Evolutionary conservation across 192 early-diverging fungal genomes (phyloP).

Genomic region (Backusella macrospora): DNA sequence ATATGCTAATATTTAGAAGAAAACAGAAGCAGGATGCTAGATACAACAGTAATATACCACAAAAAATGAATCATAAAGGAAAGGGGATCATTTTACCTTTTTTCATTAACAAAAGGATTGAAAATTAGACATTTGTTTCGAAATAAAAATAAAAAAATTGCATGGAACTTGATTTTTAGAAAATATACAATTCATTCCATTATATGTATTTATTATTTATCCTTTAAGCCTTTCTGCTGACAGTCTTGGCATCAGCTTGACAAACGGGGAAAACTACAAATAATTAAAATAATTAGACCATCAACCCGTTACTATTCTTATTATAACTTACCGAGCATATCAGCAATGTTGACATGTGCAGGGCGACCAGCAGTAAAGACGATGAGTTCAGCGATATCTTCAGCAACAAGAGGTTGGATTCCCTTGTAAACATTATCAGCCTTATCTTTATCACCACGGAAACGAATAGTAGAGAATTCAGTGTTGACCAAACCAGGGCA

Average conservation of each 20-base stretch:
- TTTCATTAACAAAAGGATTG: too few species aligned
- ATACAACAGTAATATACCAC: too few species aligned
- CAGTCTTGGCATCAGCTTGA: conserved; percentile 47
- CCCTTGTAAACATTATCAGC: conserved; percentile 82
- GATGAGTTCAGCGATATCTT: conserved; percentile 77
- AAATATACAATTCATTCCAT: background rate
- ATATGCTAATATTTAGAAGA: too few species aligned
- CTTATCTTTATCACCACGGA: conserved; percentile 62
- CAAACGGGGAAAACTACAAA: conserved; percentile 51
- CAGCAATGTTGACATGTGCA: conserved; percentile 73
- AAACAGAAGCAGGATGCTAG: too few species aligned
- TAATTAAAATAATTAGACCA: background rate
- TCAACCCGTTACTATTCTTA: background rate
- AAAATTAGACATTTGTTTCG: too few species aligned
- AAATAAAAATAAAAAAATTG: too few species aligned
- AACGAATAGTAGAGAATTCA: conserved; percentile 86
- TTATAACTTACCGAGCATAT: conserved; percentile 48
- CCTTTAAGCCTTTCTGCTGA: background rate
- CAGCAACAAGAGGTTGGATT: conserved; percentile 63
- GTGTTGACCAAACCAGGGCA: conserved; percentile 86
- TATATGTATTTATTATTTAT: background rate
- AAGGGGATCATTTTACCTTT: too few species aligned
- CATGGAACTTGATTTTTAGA: too few species aligned
- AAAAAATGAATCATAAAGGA: too few species aligned
- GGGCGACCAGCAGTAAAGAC: conserved; percentile 80